phyloP scores from a whole-genome alignment of 2,329 filamentous ascomycete species.

The Cladosporium sphaerospermum region DNA sequence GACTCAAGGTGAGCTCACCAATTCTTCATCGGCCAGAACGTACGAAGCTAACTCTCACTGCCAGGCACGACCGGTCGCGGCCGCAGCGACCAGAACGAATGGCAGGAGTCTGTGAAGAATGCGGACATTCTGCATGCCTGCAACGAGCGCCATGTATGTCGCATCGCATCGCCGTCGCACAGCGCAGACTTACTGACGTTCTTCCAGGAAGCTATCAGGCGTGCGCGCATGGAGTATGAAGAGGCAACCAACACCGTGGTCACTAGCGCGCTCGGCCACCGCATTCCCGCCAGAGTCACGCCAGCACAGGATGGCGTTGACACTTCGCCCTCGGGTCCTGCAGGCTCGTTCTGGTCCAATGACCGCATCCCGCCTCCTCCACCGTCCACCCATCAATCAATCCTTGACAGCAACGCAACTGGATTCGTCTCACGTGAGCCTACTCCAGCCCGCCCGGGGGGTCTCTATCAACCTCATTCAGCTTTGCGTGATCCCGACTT shows the following conservation, averaged over 20 bases:
- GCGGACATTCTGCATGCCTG: not conserved
- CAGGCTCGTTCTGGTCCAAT: slow-evolving; percentile 2
- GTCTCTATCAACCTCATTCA: not conserved
- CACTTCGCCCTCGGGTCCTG: not conserved
- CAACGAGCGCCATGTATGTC: not conserved
- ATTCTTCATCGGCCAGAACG: no score
- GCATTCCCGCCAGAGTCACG: not conserved
- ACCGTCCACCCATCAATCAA: not conserved
- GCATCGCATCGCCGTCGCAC: not conserved
- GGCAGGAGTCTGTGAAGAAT: not conserved
- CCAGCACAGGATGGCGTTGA: not conserved
- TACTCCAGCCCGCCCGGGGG: not conserved
- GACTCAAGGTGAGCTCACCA: no score
- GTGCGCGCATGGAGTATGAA: not conserved
- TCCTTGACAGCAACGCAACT: not conserved
- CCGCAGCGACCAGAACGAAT: not conserved
- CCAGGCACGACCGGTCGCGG: no score
- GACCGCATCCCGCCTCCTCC: not conserved
- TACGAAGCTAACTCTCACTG: no score
- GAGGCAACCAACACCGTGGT: not conserved
- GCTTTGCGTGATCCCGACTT: not conserved
- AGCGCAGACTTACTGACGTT: not conserved
- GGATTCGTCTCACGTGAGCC: not conserved
- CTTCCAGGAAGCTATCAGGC: not conserved
- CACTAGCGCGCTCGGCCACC: not conserved